phyloP scores from a whole-genome alignment of 2,329 filamentous ascomycete species.

The Lasiodiplodia hormozganensis region DNA sequence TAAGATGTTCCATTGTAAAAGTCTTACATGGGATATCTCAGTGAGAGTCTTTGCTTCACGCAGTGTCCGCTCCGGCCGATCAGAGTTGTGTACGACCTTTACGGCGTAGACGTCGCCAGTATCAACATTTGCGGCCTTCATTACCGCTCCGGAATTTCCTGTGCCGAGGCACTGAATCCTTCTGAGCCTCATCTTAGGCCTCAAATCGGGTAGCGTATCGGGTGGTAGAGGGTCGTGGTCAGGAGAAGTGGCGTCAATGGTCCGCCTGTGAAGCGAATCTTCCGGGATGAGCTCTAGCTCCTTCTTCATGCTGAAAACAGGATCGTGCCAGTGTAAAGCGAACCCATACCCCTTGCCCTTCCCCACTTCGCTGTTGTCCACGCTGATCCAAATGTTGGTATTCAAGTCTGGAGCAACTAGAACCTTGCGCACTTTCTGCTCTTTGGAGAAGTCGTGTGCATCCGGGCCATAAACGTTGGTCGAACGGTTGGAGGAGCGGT shows the following conservation, averaged over 20 bases:
- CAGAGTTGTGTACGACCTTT: not conserved
- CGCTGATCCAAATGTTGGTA: slow-evolving; percentile 31
- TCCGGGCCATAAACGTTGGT: slow-evolving; percentile 33
- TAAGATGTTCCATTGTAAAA: slow-evolving; percentile 30
- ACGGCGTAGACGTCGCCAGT: not conserved
- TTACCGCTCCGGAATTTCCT: not conserved
- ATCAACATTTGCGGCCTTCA: not conserved
- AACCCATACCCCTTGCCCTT: slow-evolving; percentile 23
- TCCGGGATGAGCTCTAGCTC: not conserved
- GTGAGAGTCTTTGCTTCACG: slow-evolving; percentile 25
- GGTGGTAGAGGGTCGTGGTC: not conserved
- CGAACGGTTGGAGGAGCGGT: slow-evolving; percentile 31
- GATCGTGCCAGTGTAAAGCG: not conserved
- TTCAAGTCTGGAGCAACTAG: slow-evolving; percentile 32
- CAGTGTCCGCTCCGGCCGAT: not conserved
- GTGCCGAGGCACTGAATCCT: not conserved
- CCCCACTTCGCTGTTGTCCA: too few relatives aligned
- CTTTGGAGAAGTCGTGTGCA: slow-evolving; percentile 31
- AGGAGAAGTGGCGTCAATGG: not conserved
- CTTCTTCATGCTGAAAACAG: not conserved
- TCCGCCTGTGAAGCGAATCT: not conserved
- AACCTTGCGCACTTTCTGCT: slow-evolving; percentile 30
- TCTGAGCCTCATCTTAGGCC: not conserved
- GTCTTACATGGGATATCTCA: slow-evolving; percentile 24
- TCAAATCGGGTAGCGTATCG: not conserved